Conservation (phyloP, 2,329 filamentous ascomycete genomes). For the Beauveria medogensis region DNA sequence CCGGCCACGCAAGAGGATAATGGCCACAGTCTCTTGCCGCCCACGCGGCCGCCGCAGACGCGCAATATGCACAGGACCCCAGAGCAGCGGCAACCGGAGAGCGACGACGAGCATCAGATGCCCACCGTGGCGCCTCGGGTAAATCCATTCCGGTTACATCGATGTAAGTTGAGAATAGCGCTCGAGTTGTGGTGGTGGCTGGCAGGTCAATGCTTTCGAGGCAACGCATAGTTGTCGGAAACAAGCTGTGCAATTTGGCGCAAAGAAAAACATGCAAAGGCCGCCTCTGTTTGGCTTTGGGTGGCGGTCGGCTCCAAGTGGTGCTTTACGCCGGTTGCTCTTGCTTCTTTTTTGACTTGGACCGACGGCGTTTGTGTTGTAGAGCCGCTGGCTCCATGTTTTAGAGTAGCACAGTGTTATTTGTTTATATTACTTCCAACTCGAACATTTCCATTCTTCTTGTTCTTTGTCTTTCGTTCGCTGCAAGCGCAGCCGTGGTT, state of each 20-base stretch:
- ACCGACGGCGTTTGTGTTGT: not conserved
- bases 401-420: not conserved
- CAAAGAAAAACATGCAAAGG: no score
- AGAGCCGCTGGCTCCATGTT: not conserved
- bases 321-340: not conserved
- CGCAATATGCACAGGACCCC: constrained; percentile 18
- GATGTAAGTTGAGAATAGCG: constrained; percentile 23
- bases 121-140: constrained; percentile 21
- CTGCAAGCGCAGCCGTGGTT: not conserved
- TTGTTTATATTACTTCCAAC: not conserved
- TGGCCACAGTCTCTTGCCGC: not conserved
- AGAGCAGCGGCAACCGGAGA: constrained; percentile 15
- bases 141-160: constrained; percentile 30
- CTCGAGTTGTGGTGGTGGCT: not conserved
- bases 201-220: no score
- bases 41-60: constrained; percentile 1
- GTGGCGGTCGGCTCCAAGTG: not conserved
- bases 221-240: no score
- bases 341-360: not conserved
- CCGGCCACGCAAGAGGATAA: not conserved
- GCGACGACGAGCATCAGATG: constrained; percentile 16
- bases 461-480: not conserved
- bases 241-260: not conserved
- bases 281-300: no score
- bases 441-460: not conserved